These are phyloP conservation scores for Carex parvula DNA, from an alignment of 176 grass and related monocot genomes.

Conservation along the genomic window DNA sequence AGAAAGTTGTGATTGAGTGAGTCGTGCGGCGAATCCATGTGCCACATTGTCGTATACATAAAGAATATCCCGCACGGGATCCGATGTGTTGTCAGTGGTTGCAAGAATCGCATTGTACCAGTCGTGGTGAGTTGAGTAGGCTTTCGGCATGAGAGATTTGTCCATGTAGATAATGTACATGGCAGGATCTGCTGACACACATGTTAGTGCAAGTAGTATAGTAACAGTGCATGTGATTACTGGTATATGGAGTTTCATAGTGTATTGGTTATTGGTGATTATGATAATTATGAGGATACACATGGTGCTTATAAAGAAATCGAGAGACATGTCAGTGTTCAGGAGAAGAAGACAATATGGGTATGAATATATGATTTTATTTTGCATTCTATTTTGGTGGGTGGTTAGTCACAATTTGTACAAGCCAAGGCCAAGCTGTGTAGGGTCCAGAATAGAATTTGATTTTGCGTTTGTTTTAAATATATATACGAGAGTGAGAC, in stretches of 20 bases:
- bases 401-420: slow-evolving; percentile 20
- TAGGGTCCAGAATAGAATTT: slow-evolving; percentile 10
- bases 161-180: slow-evolving; percentile 87
- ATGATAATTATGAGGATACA: background rate
- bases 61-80: slow-evolving; percentile 19
- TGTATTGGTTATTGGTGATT: slow-evolving; percentile 1
- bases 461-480: background rate
- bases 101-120: slow-evolving; percentile 67
- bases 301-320: slow-evolving; percentile 11
- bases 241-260: slow-evolving; percentile 9
- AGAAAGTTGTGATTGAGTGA: slow-evolving; percentile 31
- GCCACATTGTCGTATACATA: slow-evolving; percentile 69
- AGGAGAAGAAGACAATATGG: background rate
- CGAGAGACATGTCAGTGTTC: background rate
- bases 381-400: slow-evolving; percentile 15
- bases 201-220: background rate
- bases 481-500: no score
- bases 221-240: background rate
- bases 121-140: slow-evolving; percentile 35
- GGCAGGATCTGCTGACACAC: slow-evolving; percentile 16
- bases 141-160: slow-evolving; percentile 64
- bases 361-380: background rate
- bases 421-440: slow-evolving; percentile 11
- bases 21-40: slow-evolving; percentile 55
- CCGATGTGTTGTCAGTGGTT: background rate